Evolutionary conservation across 805 yeast species (phyloP).

Genomic region (Lipomyces yamanashiensis): DNA sequence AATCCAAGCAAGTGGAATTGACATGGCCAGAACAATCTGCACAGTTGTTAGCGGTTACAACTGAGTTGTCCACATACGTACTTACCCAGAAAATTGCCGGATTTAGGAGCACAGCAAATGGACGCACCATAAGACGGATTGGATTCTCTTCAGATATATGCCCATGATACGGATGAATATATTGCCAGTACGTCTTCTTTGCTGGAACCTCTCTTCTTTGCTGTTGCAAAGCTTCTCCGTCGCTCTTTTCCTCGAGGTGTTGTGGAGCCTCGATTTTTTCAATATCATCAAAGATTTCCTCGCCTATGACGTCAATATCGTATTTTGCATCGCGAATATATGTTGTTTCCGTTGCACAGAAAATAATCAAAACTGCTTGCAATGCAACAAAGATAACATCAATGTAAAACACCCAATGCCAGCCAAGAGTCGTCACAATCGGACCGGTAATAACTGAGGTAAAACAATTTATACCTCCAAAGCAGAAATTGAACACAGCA

Average conservation of each 20-base stretch:
- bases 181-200: conserved; percentile 1
- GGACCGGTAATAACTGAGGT: conserved; percentile 66
- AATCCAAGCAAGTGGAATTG: conserved; percentile 10
- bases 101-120: conserved; percentile 1
- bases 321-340: not conserved
- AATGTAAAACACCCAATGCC: conserved; percentile 39
- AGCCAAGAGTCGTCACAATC: conserved; percentile 55
- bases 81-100: conserved; percentile 4
- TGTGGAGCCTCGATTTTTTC: not conserved
- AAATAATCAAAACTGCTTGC: not conserved
- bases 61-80: too few relatives aligned
- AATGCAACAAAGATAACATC: not conserved
- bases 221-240: not conserved
- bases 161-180: not conserved
- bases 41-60: not conserved
- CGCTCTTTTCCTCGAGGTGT: not conserved
- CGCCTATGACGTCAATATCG: conserved; percentile 7
- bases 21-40: conserved; percentile 1
- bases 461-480: conserved; percentile 57
- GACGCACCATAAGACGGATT: not conserved
- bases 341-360: conserved; percentile 6
- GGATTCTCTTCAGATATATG: not conserved
- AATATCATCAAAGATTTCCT: conserved; percentile 1
- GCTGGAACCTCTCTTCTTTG: not conserved
- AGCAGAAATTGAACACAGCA: conserved; percentile 57